Conservation (phyloP, 139 green algal species). For the Auxenochlorella protothecoides region DNA sequence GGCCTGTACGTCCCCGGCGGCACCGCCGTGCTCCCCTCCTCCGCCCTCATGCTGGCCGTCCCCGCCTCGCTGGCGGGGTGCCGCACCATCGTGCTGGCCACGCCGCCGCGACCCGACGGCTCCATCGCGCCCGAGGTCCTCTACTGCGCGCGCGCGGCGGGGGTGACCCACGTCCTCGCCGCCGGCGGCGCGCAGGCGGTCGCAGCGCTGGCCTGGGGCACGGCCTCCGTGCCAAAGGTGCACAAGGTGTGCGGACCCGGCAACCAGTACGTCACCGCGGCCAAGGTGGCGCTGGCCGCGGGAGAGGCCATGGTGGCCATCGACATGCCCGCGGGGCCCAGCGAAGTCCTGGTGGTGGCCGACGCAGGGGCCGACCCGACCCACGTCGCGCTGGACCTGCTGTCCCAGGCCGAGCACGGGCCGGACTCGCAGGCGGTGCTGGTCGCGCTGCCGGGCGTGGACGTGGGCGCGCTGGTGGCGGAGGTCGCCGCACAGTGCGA, state of each 20-base stretch:
- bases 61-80: slow-evolving; percentile 82
- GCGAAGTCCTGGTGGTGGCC: slow-evolving; percentile 88
- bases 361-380: slow-evolving; percentile 62
- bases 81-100: slow-evolving; percentile 88
- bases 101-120: slow-evolving; percentile 76
- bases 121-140: slow-evolving; percentile 71
- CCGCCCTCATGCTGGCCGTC: slow-evolving; percentile 91
- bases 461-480: slow-evolving; percentile 62
- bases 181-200: slow-evolving; percentile 91
- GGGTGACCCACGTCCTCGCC: slow-evolving; percentile 91
- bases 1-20: slow-evolving; percentile 95
- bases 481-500: slow-evolving; percentile 75
- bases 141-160: slow-evolving; percentile 91
- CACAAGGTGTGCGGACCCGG: slow-evolving; percentile 82
- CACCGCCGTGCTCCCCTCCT: slow-evolving; percentile 90
- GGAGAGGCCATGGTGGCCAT: slow-evolving; percentile 94
- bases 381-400: slow-evolving; percentile 87
- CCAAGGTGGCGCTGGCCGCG: slow-evolving; percentile 89
- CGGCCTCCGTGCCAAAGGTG: slow-evolving; percentile 86
- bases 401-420: slow-evolving; percentile 94
- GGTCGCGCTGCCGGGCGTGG: slow-evolving; percentile 74
- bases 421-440: slow-evolving; percentile 88
- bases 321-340: slow-evolving; percentile 91
- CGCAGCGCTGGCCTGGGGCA: slow-evolving; percentile 93
- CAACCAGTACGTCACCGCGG: slow-evolving; percentile 88